Base-by-base conservation (phyloP, 2,329 filamentous ascomycete genomes). In the Sporothrix inflata region DNA sequence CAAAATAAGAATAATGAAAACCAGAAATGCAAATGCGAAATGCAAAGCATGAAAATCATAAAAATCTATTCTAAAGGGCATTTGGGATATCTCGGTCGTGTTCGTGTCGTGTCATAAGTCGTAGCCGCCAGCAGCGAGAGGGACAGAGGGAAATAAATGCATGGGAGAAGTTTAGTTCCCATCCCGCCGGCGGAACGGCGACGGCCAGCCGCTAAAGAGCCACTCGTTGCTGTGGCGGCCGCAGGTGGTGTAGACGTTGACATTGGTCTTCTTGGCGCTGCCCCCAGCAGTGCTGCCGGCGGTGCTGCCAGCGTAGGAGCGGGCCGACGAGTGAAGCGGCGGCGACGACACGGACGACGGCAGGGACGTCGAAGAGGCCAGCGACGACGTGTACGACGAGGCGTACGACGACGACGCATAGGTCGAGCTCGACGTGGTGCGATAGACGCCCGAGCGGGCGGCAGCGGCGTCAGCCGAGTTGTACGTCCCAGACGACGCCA, bases 191-290 rank as follows among this genome's bases (percentile, higher is more conserved):
- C 71, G 72, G 47, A 75, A 75, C 4, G 74, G 70, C 14, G 65
- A 38, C 34, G 74, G 38, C 76, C 76, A 77, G 69, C 76, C 76
- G 70, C 74, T 75, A 34, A 77, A 77, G 1, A 77, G 75, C 76
- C 76, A 77, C 68, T 76, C 73, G 49, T 75, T 75, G 55, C 73
- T 74, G 73, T 77, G 76, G 19, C 76, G 75, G 63, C 76, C 76
- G 16, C 76, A 77, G 21, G 75, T 75, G 4, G 75, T 76, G 74
- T 77, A 74, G 72, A 76, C 76, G 63, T 77, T 77, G 74, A 75
- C 74, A 49, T 76, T 72, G 45, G 71, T 73, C 73, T 70, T 73
- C n/a, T 21, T 30, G 8, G 55, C 30, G 12, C n/a, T n/a, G 69
- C 8, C n/a, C 34, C n/a, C 45, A 19, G 38, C 16, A 8, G 40